A percentile compares a stretch with the other conserved stretches of the same genome.
Evolutionary conservation across 1,284 basidiomycete species (phyloP).

Genomic region (Dichomitus squalens): DNA sequence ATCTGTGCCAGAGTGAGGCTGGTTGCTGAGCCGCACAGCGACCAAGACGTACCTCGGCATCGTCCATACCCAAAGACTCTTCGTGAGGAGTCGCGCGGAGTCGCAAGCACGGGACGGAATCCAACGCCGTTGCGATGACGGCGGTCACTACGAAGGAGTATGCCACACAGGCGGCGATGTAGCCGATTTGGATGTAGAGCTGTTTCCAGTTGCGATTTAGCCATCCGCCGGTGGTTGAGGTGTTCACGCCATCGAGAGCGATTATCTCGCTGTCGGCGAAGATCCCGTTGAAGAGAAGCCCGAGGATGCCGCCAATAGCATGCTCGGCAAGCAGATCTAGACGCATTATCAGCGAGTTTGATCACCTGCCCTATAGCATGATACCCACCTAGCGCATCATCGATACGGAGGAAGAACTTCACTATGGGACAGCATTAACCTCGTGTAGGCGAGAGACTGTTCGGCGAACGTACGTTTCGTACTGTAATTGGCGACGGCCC

Average conservation of each 20-base stretch:
- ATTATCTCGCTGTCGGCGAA: conserved; percentile 73
- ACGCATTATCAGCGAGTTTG: neutral
- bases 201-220: conserved; percentile 73
- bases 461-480: conserved; percentile 70
- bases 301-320: conserved; percentile 87
- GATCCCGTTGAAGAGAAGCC: conserved; percentile 77
- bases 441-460: neutral
- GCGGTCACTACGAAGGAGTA: conserved; percentile 76
- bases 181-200: conserved; percentile 84
- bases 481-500: conserved; percentile 82
- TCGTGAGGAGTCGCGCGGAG: conserved; percentile 77
- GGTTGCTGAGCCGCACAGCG: neutral
- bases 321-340: conserved; percentile 87
- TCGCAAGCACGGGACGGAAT: conserved; percentile 77
- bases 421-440: conserved; percentile 43
- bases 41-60: conserved; percentile 63
- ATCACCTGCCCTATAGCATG: neutral
- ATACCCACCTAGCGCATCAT: conserved; percentile 65
- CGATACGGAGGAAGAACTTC: conserved; percentile 68
- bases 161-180: conserved; percentile 68
- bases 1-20: conserved; percentile 45
- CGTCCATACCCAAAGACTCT: conserved; percentile 89
- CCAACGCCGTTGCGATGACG: conserved; percentile 66
- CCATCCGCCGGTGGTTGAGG: conserved; percentile 71
- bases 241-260: conserved; percentile 77